Percentiles rank a stretch among this genome's conserved stretches.
Evolutionary conservation across 1,139 yeast species (phyloP).

Genomic region (Yamadazyma aaseri): DNA sequence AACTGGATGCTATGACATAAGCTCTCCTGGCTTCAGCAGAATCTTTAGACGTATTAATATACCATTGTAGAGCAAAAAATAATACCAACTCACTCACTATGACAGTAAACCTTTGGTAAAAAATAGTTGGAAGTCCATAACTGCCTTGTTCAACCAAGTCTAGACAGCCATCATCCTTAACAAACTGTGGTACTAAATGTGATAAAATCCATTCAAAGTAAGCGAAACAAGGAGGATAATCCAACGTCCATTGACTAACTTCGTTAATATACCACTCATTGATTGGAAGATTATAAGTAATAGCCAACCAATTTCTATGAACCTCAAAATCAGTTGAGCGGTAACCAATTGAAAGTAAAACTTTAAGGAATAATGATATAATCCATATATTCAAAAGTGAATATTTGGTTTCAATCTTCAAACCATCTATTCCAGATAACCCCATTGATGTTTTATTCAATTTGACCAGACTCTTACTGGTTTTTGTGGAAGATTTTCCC

Average conservation of each 20-base stretch:
- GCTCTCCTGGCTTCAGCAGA: conserved; percentile 45
- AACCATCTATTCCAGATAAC: too few relatives aligned
- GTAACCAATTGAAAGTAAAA: conserved; percentile 42
- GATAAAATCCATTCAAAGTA: conserved; percentile 85
- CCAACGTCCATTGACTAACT: conserved; percentile 93
- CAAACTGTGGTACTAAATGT: conserved; percentile 64
- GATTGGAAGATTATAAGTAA: conserved; percentile 77
- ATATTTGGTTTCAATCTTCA: too few relatives aligned
- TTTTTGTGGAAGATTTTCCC: too few relatives aligned
- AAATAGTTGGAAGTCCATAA: conserved; percentile 75
- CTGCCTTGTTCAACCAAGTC: conserved; percentile 63
- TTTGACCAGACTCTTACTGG: too few relatives aligned
- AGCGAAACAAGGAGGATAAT: conserved; percentile 97
- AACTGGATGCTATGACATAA: conserved; percentile 78
- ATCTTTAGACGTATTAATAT: conserved; percentile 49
- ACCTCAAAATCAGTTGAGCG: conserved; percentile 96
- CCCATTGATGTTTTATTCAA: too few relatives aligned
- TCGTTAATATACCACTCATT: conserved; percentile 79
- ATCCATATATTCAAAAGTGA: conserved; percentile 42
- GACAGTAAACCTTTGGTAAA: conserved; percentile 81
- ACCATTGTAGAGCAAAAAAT: conserved; percentile 70
- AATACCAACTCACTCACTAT: conserved; percentile 72
- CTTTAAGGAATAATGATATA: conserved; percentile 36
- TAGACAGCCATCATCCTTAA: conserved; percentile 73
- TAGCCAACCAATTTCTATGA: conserved; percentile 95